Conservation (phyloP, 768 basidiomycete species). For the Boletus rubescentipes region DNA sequence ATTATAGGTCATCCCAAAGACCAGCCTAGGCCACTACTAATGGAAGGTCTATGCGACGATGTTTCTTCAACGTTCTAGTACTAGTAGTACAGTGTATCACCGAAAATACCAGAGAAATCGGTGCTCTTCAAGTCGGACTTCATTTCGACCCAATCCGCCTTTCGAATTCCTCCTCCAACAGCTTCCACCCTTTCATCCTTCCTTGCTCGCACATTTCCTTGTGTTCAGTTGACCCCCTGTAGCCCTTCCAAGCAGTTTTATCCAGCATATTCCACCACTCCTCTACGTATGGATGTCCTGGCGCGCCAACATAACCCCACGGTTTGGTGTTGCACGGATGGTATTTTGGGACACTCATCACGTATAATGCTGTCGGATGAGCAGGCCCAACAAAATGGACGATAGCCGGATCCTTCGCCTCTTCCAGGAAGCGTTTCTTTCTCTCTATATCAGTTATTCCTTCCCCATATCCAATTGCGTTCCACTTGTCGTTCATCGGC, state of each 20-base stretch:
- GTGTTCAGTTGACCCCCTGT: constrained; percentile 19
- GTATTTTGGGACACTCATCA: constrained; percentile 9
- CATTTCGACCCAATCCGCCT: background rate
- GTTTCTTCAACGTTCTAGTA: too few relatives aligned
- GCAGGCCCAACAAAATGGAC: constrained; percentile 54
- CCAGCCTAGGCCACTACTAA: too few relatives aligned
- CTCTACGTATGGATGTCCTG: constrained; percentile 43
- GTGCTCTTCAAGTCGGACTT: background rate
- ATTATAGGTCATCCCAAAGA: too few relatives aligned
- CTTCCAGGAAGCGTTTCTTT: constrained; percentile 27
- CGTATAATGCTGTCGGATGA: constrained; percentile 40
- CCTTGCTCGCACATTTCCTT: constrained; percentile 5
- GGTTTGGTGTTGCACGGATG: constrained; percentile 45
- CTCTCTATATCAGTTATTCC: constrained; percentile 40
- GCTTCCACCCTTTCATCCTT: background rate
- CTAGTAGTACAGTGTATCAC: too few relatives aligned
- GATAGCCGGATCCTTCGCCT: constrained; percentile 40
- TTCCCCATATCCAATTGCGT: constrained; percentile 51
- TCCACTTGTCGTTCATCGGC: constrained; percentile 42
- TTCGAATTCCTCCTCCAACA: background rate
- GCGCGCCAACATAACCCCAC: constrained; percentile 52
- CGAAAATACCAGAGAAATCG: background rate
- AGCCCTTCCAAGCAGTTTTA: constrained; percentile 9
- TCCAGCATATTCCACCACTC: constrained; percentile 45
- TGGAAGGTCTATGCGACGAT: too few relatives aligned